Evolutionary conservation across 2,329 filamentous ascomycete genomes (phyloP).

Genomic region (Penicillium sp.): DNA sequence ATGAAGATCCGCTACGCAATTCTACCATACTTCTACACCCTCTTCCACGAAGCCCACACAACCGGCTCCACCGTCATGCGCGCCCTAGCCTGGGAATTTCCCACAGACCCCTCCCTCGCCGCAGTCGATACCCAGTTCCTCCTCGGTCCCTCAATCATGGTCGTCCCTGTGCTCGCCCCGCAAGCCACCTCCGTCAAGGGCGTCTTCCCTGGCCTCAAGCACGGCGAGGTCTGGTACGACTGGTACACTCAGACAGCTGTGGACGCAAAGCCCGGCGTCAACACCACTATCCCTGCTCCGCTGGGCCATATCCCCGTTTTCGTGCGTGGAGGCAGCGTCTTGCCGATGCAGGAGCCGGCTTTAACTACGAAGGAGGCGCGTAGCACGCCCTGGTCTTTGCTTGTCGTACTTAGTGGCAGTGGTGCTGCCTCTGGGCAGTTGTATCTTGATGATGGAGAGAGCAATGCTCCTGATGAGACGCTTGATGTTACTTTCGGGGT

Average conservation of each 20-base stretch:
- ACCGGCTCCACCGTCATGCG: conserved; percentile 70
- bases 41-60: conserved; percentile 65
- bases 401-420: conserved; percentile 59
- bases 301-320: conserved; percentile 70
- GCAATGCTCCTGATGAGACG: conserved; percentile 56
- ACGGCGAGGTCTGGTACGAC: conserved; percentile 70
- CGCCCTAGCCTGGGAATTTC: conserved; percentile 72
- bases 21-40: conserved; percentile 74
- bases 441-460: conserved; percentile 76
- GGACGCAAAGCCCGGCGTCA: conserved; percentile 52
- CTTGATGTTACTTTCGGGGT: conserved; percentile 51
- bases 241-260: conserved; percentile 70
- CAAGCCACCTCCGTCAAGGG: conserved; percentile 64
- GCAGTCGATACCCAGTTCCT: conserved; percentile 70
- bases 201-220: conserved; percentile 66
- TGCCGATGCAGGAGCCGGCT: conserved; percentile 67
- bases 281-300: conserved; percentile 61
- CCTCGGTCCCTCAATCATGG: conserved; percentile 64
- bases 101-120: conserved; percentile 66
- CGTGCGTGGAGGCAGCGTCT: conserved; percentile 65
- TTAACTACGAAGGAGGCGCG: conserved; percentile 66
- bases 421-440: conserved; percentile 61
- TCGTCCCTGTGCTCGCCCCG: conserved; percentile 64
- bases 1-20: conserved; percentile 71
- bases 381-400: conserved; percentile 64